Conservation (phyloP, 169 alveolate genomes). For the Plasmodium vivax region DNA sequence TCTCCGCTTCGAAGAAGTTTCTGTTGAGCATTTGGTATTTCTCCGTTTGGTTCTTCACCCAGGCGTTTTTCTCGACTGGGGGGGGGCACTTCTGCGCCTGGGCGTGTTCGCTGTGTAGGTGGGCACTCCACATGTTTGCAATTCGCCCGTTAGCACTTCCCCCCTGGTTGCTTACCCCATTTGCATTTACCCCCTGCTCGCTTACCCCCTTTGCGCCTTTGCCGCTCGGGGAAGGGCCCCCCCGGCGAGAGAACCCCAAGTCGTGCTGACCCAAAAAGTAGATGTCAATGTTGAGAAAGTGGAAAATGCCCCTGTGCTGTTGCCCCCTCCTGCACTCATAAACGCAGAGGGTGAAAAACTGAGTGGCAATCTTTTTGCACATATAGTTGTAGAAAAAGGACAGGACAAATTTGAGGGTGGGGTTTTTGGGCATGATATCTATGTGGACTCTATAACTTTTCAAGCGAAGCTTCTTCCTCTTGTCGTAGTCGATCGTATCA, state of each 20-base stretch:
- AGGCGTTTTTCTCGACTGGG: background rate
- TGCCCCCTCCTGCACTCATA: slow-evolving; percentile 69
- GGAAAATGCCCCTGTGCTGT: slow-evolving; percentile 22
- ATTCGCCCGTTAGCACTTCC: background rate
- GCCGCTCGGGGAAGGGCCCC: background rate
- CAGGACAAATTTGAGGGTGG: slow-evolving; percentile 38
- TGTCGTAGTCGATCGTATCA: slow-evolving; percentile 44
- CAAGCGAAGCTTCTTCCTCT: slow-evolving; percentile 5
- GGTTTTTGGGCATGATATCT: slow-evolving; percentile 53
- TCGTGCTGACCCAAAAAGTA: slow-evolving; percentile 6
- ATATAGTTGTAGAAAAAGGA: slow-evolving; percentile 62
- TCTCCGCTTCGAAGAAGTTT: slow-evolving; percentile 24
- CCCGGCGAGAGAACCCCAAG: background rate
- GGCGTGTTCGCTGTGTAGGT: background rate
- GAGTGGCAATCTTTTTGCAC: slow-evolving; percentile 46
- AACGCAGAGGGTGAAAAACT: slow-evolving; percentile 42
- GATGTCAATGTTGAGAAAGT: slow-evolving; percentile 63
- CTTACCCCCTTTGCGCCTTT: background rate
- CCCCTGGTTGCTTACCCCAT: background rate
- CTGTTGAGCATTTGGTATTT: slow-evolving; percentile 19
- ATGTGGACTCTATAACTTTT: slow-evolving; percentile 50
- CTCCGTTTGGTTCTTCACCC: slow-evolving; percentile 10
- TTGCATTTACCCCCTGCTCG: background rate
- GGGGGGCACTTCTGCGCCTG: background rate
- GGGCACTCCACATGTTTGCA: background rate